Evolutionary conservation across 2,329 filamentous ascomycete genomes (phyloP), one percentile per base, ranked within the genome.

Genomic region (Cytospora mali): DNA sequence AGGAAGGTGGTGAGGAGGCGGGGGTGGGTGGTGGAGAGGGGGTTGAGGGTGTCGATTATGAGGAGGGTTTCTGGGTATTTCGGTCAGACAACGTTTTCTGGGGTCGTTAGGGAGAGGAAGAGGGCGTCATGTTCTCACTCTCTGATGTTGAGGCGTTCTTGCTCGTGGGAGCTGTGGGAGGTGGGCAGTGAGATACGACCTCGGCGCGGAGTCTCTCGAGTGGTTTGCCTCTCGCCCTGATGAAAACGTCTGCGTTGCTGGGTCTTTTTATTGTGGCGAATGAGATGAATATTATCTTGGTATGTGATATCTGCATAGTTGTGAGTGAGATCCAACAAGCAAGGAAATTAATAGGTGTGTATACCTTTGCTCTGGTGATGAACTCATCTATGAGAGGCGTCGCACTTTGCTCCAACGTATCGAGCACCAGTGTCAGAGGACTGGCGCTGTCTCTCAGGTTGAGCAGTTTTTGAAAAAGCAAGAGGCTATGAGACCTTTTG

Each of bases 401-500:
- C 7, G 88, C 91, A 28, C 88, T 87, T 76, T 97, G 93, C 76
- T 96, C 92, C 31, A 97, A 80, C 35, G 84, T 91, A 75, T 98
- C 94, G 62, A 97, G 81, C 3, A 97, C 77, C 28, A 98, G 80
- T 0, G 93, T 97, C 71, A 98, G 87, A 3, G 94, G 94, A 55
- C 92, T 96, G 16, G 90, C 87, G 62, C 86, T 87, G 74, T 95
- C 90, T 66, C 92, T 85, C 61, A 92, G 80, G 71, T 88, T 69
- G 33, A 72, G 67, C 51, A 72, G 58, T 52, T 71, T 71, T 61
- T 72, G 70, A 29, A 71, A 62, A 28, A 72, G 64, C 42, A 72
- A 62, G 6, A 69, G 64, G 62, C 68, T 70, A 62, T 70, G 70
- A 7, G 71, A 67, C 18, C 70, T 68, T 18, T 57, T 64, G 13